These are phyloP conservation scores for Cardamine occulta DNA, from an alignment of 345 rosid species.

Conservation along the genomic window DNA sequence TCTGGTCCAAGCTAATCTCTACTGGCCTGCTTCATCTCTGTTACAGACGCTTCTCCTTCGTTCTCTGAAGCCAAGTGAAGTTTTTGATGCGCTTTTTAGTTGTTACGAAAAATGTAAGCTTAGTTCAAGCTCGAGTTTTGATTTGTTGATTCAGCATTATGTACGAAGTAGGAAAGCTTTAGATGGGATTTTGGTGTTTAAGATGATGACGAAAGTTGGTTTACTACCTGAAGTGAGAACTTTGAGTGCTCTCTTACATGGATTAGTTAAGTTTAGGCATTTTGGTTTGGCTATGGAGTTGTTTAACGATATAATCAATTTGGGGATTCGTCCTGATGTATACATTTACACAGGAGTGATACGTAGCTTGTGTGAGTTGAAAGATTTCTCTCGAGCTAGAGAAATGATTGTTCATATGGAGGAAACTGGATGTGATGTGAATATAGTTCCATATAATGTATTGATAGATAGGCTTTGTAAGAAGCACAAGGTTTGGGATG, in stretches of 20 bases:
- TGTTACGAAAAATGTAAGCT: slow-evolving; percentile 55
- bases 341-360: slow-evolving; percentile 63
- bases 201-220: slow-evolving; percentile 59
- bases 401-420: slow-evolving; percentile 68
- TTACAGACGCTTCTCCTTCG: slow-evolving; percentile 77
- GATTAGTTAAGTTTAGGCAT: slow-evolving; percentile 59
- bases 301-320: slow-evolving; percentile 58
- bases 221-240: slow-evolving; percentile 76
- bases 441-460: slow-evolving; percentile 70
- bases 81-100: slow-evolving; percentile 54
- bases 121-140: slow-evolving; percentile 69
- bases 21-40: slow-evolving; percentile 94
- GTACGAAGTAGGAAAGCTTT: slow-evolving; percentile 60
- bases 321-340: slow-evolving; percentile 61
- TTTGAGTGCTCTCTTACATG: slow-evolving; percentile 68
- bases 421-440: slow-evolving; percentile 53
- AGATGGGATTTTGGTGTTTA: slow-evolving; percentile 61
- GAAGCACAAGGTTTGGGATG: slow-evolving; percentile 65
- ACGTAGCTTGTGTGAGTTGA: slow-evolving; percentile 72
- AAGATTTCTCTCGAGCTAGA: slow-evolving; percentile 65
- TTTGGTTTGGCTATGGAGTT: slow-evolving; percentile 59
- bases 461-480: slow-evolving; percentile 86
- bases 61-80: slow-evolving; percentile 59
- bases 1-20: slow-evolving; percentile 54
- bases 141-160: slow-evolving; percentile 75